A percentile compares a stretch with the other conserved stretches of the same genome.
Evolutionary conservation across 208 protist species (phyloP).

Genomic region (Endotrypanum monterogeii): DNA sequence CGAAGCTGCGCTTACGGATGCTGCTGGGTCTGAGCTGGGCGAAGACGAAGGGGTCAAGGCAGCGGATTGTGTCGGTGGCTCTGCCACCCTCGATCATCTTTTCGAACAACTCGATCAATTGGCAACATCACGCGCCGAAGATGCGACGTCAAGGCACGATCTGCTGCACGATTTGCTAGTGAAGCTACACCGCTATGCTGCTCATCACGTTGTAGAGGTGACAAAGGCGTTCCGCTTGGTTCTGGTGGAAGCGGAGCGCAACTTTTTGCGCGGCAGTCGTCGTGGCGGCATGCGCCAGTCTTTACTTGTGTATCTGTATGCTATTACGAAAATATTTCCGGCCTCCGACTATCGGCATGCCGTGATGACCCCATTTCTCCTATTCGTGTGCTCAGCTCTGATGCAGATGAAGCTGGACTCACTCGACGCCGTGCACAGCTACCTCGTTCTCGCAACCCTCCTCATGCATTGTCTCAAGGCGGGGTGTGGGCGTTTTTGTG

Average conservation of each 20-base stretch:
- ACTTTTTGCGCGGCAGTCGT: conserved; percentile 48
- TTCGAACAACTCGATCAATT: conserved; percentile 50
- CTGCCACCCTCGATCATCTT: conserved; percentile 39
- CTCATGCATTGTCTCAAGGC: conserved; percentile 41
- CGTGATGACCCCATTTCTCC: conserved; percentile 71
- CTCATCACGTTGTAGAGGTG: conserved; percentile 50
- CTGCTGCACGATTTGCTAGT: conserved; percentile 42
- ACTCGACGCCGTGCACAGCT: conserved; percentile 47
- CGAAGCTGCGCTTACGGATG: not conserved
- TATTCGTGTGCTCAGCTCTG: conserved; percentile 71
- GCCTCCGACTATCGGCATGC: conserved; percentile 81
- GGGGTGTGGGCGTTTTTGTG: conserved; percentile 49
- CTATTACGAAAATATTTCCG: conserved; percentile 71
- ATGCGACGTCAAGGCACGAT: conserved; percentile 12
- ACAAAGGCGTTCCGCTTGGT: conserved; percentile 74
- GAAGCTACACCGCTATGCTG: conserved; percentile 58
- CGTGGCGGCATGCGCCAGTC: conserved; percentile 31
- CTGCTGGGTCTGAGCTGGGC: conserved; percentile 8
- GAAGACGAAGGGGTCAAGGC: conserved; percentile 1
- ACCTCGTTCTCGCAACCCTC: conserved; percentile 49
- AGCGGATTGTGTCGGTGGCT: conserved; percentile 19
- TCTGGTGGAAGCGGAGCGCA: conserved; percentile 73
- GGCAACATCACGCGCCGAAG: conserved; percentile 5
- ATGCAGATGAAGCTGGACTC: conserved; percentile 66
- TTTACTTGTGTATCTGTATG: conserved; percentile 64